These are phyloP conservation scores for Aspergillus heteromorphus DNA, from an alignment of 495 filamentous ascomycete species.

Conservation along the genomic window DNA sequence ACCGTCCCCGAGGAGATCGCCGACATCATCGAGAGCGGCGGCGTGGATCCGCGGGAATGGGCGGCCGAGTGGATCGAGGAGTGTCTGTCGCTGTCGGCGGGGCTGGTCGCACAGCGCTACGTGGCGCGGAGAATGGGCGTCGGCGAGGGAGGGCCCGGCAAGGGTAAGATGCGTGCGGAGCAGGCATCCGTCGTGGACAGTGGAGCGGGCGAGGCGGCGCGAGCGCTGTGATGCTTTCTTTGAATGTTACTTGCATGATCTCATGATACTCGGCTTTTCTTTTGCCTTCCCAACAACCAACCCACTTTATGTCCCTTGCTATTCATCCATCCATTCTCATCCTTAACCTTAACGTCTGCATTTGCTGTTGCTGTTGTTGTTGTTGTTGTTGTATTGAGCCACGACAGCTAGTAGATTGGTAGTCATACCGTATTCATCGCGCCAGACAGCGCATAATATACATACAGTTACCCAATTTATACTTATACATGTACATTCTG, in stretches of 20 bases:
- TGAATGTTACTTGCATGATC: constrained; percentile 11
- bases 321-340: too few species aligned
- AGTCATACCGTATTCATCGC: not conserved
- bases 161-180: constrained; percentile 76
- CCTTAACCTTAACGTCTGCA: too few species aligned
- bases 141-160: constrained; percentile 63
- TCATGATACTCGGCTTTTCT: constrained; percentile 4
- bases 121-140: constrained; percentile 95
- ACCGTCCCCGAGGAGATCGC: constrained; percentile 74
- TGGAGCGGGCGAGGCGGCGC: constrained; percentile 77
- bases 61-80: constrained; percentile 97
- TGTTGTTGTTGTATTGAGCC: not conserved
- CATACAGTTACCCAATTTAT: not conserved
- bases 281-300: too few species aligned
- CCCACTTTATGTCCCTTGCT: too few species aligned
- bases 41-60: constrained; percentile 94
- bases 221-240: constrained; percentile 47
- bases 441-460: not conserved
- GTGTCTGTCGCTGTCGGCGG: constrained; percentile 68
- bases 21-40: constrained; percentile 81
- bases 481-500: too few species aligned
- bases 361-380: too few species aligned
- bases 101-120: constrained; percentile 90
- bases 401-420: too few species aligned
- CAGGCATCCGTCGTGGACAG: constrained; percentile 62